phyloP scores from a whole-genome alignment of 129 eudicot genomes.

The Kitagawia praeruptora region DNA sequence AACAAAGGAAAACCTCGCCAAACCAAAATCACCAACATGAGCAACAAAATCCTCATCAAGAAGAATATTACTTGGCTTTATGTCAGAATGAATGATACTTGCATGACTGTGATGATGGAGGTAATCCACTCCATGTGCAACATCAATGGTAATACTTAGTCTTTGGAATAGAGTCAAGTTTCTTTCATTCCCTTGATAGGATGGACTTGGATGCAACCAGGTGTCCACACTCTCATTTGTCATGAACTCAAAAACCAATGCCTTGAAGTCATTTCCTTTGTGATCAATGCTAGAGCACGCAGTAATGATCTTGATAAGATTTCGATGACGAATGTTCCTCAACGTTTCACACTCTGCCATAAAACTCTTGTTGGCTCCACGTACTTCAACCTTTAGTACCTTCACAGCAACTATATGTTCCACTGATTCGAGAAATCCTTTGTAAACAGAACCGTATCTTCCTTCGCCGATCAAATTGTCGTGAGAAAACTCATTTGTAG shows the following conservation, averaged over 20 bases:
- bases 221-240: neutral
- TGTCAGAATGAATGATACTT: neutral
- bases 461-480: too few relatives aligned
- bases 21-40: constrained; percentile 23
- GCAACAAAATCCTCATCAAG: constrained; percentile 1
- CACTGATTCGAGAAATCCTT: too few relatives aligned
- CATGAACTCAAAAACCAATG: constrained; percentile 12
- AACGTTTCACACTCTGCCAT: too few relatives aligned
- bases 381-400: too few relatives aligned
- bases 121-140: constrained; percentile 8
- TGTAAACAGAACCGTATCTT: too few relatives aligned
- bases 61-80: neutral
- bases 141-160: neutral
- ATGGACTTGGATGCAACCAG: constrained; percentile 2
- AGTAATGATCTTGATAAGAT: constrained; percentile 6
- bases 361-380: too few relatives aligned
- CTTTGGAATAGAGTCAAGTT: neutral
- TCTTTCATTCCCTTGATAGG: neutral
- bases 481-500: too few relatives aligned
- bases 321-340: constrained; percentile 1
- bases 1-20: neutral
- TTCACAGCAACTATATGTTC: too few relatives aligned
- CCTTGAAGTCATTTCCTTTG: neutral
- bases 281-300: constrained; percentile 9
- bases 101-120: constrained; percentile 17